Conservation (phyloP, 768 basidiomycete genomes). For the Pleurotus eryngii region DNA sequence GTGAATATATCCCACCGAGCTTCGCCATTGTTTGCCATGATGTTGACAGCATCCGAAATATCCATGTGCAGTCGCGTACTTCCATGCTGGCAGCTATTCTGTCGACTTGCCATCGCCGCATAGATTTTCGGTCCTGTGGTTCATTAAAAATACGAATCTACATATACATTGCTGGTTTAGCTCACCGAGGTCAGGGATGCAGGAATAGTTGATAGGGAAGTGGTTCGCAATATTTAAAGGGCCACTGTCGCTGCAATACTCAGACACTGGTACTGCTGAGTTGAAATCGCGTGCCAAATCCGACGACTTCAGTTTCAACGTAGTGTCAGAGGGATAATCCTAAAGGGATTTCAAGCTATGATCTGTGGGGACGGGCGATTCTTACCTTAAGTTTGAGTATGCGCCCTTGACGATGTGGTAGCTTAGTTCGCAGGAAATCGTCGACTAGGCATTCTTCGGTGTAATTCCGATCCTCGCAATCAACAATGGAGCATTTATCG, state of each 20-base stretch:
- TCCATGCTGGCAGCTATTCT: constrained; percentile 50
- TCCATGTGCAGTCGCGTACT: constrained; percentile 74
- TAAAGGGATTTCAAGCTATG: neutral
- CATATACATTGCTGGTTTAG: too few relatives aligned
- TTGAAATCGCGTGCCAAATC: constrained; percentile 64
- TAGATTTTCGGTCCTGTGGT: constrained; percentile 73
- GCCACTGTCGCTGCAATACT: constrained; percentile 64
- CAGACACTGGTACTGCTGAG: constrained; percentile 58
- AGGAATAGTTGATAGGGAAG: constrained; percentile 52
- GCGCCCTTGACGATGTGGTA: neutral
- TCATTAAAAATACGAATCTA: too few relatives aligned
- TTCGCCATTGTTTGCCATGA: constrained; percentile 60
- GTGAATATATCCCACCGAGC: constrained; percentile 73
- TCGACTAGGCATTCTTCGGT: constrained; percentile 16
- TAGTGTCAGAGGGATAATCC: constrained; percentile 68
- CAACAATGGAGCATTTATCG: constrained; percentile 48
- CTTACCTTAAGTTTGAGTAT: constrained; percentile 9
- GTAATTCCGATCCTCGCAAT: constrained; percentile 44
- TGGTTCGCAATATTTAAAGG: constrained; percentile 65
- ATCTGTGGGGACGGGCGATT: too few relatives aligned
- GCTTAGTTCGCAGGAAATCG: constrained; percentile 22
- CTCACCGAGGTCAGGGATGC: constrained; percentile 51
- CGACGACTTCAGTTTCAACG: constrained; percentile 61
- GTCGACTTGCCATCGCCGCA: constrained; percentile 57
- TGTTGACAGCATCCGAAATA: constrained; percentile 68